Evolutionary conservation across 1,284 basidiomycete species (phyloP).

Genomic region (Stygiomarasmius scandens): DNA sequence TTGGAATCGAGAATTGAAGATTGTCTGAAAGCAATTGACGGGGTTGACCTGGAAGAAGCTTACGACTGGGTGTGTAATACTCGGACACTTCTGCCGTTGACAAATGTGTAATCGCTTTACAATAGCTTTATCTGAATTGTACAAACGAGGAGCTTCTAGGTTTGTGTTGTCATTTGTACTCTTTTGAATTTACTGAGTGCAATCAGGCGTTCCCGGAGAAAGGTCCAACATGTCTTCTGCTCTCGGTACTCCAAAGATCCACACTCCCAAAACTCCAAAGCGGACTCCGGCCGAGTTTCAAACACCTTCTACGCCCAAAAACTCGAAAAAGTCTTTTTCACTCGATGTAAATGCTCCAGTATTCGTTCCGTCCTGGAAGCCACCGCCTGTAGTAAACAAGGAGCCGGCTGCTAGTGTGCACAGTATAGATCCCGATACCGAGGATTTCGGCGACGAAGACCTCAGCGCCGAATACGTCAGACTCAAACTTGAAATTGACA

Average conservation of each 20-base stretch:
- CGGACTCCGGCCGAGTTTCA: slow-evolving; percentile 37
- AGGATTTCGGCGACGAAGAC: slow-evolving; percentile 49
- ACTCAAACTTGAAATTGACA: slow-evolving; percentile 57
- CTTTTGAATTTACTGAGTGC: background rate
- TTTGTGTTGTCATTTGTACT: background rate
- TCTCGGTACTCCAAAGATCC: slow-evolving; percentile 26
- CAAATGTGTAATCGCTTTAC: slow-evolving; percentile 14
- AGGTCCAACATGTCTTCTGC: slow-evolving; percentile 28
- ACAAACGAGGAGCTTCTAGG: slow-evolving; percentile 54
- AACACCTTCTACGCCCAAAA: slow-evolving; percentile 23
- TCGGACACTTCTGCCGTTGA: background rate
- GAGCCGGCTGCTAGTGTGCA: slow-evolving; percentile 7
- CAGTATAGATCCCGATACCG: slow-evolving; percentile 30
- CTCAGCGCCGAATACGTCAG: slow-evolving; percentile 66
- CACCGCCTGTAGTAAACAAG: background rate
- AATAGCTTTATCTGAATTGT: slow-evolving; percentile 76
- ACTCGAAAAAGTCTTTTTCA: slow-evolving; percentile 21
- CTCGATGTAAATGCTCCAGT: slow-evolving; percentile 40
- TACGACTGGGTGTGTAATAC: slow-evolving; percentile 81
- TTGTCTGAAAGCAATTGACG: slow-evolving; percentile 65
- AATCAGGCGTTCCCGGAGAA: slow-evolving; percentile 13
- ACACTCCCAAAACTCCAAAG: slow-evolving; percentile 23
- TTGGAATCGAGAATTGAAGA: slow-evolving; percentile 67
- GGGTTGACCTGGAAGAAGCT: slow-evolving; percentile 87
- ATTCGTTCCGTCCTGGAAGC: slow-evolving; percentile 36